Conservation (phyloP, 2,329 filamentous ascomycete genomes). For the Didymella exigua region DNA sequence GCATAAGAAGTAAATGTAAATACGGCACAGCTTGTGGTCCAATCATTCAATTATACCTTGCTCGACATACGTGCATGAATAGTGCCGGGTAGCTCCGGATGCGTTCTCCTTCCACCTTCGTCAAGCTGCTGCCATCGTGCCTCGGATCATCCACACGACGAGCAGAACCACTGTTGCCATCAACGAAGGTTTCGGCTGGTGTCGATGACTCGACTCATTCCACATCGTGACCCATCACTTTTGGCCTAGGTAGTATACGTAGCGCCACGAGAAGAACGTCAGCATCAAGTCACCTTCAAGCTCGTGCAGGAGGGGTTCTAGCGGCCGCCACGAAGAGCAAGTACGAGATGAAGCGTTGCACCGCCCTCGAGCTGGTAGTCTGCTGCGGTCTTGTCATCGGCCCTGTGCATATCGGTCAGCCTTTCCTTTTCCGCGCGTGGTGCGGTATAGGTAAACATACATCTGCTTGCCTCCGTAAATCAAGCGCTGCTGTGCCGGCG, state of each 20-base stretch:
- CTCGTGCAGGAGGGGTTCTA: conserved; percentile 7
- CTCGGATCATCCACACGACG: neutral
- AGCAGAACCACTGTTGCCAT: neutral
- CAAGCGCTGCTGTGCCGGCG: conserved; percentile 91
- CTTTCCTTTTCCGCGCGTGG: neutral
- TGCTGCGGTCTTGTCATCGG: conserved; percentile 88
- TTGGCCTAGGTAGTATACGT: too few species aligned
- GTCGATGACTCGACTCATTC: too few species aligned
- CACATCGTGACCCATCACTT: too few species aligned
- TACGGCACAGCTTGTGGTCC: neutral
- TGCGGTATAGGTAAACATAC: conserved; percentile 54
- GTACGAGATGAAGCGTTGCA: conserved; percentile 91
- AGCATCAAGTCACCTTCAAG: neutral
- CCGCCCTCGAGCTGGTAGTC: conserved; percentile 93
- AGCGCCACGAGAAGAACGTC: neutral
- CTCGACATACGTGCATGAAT: neutral
- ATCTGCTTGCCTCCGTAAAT: conserved; percentile 99
- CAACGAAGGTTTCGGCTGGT: neutral
- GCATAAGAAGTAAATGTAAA: neutral
- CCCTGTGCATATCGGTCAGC: conserved; percentile 61
- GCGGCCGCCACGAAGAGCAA: conserved; percentile 83
- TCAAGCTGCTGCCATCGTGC: neutral
- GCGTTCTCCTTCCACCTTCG: neutral
- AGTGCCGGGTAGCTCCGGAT: neutral
- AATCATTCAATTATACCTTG: neutral